phyloP scores from a whole-genome alignment of 2,329 filamentous ascomycete genomes.

The Albifimbria verrucaria region DNA sequence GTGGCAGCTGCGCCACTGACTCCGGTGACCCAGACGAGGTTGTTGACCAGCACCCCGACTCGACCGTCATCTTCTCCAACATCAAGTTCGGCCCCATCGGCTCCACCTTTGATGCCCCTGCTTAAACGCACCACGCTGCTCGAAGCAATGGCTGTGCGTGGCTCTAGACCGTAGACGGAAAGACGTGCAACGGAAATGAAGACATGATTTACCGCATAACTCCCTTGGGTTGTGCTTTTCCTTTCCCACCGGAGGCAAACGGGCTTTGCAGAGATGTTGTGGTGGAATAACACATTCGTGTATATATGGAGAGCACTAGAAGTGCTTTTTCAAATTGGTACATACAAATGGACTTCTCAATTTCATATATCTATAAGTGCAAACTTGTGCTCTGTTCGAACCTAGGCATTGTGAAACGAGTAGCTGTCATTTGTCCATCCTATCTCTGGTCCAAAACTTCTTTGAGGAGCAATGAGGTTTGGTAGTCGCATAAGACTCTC shows the following conservation, averaged over 20 bases:
- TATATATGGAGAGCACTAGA: neutral
- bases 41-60: slow-evolving; percentile 40
- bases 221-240: neutral
- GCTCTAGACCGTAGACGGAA: too few relatives aligned
- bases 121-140: neutral
- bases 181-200: too few relatives aligned
- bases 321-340: neutral
- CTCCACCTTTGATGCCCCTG: slow-evolving; percentile 40
- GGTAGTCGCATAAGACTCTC: too few relatives aligned
- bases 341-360: neutral
- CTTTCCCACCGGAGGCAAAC: neutral
- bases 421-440: too few relatives aligned
- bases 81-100: slow-evolving; percentile 55
- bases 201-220: neutral
- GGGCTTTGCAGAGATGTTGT: neutral
- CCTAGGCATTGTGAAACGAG: too few relatives aligned
- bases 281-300: neutral
- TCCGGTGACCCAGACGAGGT: slow-evolving; percentile 51
- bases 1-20: slow-evolving; percentile 51
- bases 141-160: neutral
- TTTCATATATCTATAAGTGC: neutral
- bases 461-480: too few relatives aligned
- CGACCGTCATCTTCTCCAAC: slow-evolving; percentile 56
- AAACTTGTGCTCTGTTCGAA: neutral
- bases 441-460: too few relatives aligned